Base-by-base conservation (phyloP, 495 filamentous ascomycete species). In the Pseudevernia furfuracea region DNA sequence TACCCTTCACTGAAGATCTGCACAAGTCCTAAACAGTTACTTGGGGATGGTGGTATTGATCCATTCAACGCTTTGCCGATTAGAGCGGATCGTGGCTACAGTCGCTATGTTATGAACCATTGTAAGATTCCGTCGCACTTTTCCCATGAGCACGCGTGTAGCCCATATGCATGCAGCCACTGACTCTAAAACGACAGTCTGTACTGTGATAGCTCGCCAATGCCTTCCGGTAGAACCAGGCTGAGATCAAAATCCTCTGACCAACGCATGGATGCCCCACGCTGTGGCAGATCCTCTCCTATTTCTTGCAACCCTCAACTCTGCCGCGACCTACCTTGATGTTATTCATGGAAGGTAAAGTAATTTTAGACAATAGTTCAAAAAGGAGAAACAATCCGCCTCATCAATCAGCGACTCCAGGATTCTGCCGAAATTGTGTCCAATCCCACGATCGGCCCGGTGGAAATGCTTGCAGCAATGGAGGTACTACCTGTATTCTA, bases 311-410 rank as follows among this genome's bases (percentile, higher is more conserved):
- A 55, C 61, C 30, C 14, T 64, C 37, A 59, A 53, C 30, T 41
- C 44, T 11, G 61, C 61, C 38, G 55, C 65, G 4, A 44, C 52
- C 38, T 61, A 67, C 34, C 43, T 67, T 21, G 65, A 67, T 23
- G 4, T 43, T 25, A 23, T 67, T 3, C 25, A 30, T 5, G 53
- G 65, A 34, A 21, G 32, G n/a, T 30, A 17, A 5, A 49, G 37
- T 15, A 38, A 36, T 15, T 32, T 43, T 12, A 43, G 10, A 58
- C 60, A 7, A 25, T 67, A 3, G n/a, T 44, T 3, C 38, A 64
- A 23, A 60, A 63, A 49, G 19, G 12, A 14, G 55, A 62, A 14
- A 48, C 36, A n/a, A 60, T 67, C 6, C 38, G 44, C 37, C 30
- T 63, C 25, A n/a, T 67, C 12, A 64, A 67, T 43, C 4, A 7